Evolutionary conservation across 1,284 basidiomycete genomes (phyloP).

Genomic region (Vanrija sp.): DNA sequence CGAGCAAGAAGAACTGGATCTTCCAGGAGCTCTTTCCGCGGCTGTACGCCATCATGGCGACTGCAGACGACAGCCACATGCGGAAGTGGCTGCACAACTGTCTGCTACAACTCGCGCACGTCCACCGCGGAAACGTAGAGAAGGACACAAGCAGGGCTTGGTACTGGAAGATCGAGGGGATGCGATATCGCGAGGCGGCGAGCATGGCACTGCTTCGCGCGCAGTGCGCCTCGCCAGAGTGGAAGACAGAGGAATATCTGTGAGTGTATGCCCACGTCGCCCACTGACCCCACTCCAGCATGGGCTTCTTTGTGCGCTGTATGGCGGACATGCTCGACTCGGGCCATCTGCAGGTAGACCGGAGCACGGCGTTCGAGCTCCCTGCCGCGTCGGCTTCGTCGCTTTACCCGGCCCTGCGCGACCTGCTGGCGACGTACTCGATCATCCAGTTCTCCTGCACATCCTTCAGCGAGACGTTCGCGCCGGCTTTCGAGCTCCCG

Average conservation of each 20-base stretch:
- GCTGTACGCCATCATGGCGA: conserved; percentile 6
- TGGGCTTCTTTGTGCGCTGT: conserved; percentile 20
- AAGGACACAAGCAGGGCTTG: conserved; percentile 4
- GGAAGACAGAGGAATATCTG: conserved; percentile 22
- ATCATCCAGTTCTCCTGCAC: conserved; percentile 11
- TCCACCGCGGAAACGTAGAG: conserved; percentile 20
- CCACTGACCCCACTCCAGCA: conserved; percentile 2
- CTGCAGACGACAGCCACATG: neutral
- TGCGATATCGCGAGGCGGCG: conserved; percentile 3
- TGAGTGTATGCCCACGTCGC: neutral
- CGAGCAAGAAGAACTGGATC: conserved; percentile 21
- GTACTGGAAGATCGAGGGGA: conserved; percentile 8
- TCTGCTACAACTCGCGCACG: conserved; percentile 16
- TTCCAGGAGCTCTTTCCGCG: conserved; percentile 20
- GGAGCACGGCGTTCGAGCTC: conserved; percentile 10
- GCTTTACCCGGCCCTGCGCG: conserved; percentile 12
- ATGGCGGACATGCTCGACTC: conserved; percentile 23
- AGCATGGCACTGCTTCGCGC: conserved; percentile 8
- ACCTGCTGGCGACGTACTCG: conserved; percentile 19
- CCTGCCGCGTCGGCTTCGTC: conserved; percentile 3
- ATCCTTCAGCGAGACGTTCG: neutral
- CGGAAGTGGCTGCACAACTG: conserved; percentile 14
- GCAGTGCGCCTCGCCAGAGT: conserved; percentile 11
- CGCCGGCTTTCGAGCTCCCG: conserved; percentile 2
- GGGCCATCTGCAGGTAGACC: conserved; percentile 8